Base-by-base conservation (phyloP, 2,329 filamentous ascomycete species). In the Dactylellina cionopaga region DNA sequence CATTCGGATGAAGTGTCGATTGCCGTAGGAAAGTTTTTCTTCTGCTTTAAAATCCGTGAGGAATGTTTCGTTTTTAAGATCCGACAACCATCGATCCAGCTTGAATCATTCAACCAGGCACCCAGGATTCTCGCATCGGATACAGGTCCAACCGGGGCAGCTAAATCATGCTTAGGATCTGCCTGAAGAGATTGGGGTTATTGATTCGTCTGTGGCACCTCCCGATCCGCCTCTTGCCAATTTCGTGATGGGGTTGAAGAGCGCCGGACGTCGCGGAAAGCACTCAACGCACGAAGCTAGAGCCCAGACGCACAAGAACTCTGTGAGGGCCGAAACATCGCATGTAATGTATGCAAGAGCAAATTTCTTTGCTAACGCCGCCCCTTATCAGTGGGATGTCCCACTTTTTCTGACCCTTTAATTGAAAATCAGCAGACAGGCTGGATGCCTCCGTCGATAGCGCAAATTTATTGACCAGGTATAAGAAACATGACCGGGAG, bases 201-300 rank as follows among this genome's bases (percentile, higher is more conserved):
- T 46, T 71, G 66, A 71, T 71, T 71, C 66, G 66, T 47, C 59
- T 51, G 44, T 54, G 35, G 43, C 41, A 64, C 13, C 37, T 63
- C 44, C 49, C 43, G 58, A 54, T 59, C 66, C 49, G 46, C 31
- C 27, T 41, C 44, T 69, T 71, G 35, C 58, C 51, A 58, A 64
- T 71, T 59, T 71, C 51, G 66, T 55, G 31, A 25, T n/a, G 33
- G 59, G 33, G 11, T 33, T 25, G 43, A 68, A 43, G 62, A 68
- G 63, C 63, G 54, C 66, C 51, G 58, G 58, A 71, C n/a, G n/a
- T n/a, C n/a, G n/a, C n/a, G n/a, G n/a, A n/a, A n/a, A n/a, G n/a
- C n/a, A n/a, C n/a, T n/a, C n/a, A n/a, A n/a, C n/a, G n/a, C n/a
- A n/a, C n/a, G n/a, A n/a, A n/a, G 29, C 17, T 55, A 31, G 19